Evolutionary conservation across 2,329 filamentous ascomycete genomes (phyloP).

Genomic region (Botryotinia narcissicola): DNA sequence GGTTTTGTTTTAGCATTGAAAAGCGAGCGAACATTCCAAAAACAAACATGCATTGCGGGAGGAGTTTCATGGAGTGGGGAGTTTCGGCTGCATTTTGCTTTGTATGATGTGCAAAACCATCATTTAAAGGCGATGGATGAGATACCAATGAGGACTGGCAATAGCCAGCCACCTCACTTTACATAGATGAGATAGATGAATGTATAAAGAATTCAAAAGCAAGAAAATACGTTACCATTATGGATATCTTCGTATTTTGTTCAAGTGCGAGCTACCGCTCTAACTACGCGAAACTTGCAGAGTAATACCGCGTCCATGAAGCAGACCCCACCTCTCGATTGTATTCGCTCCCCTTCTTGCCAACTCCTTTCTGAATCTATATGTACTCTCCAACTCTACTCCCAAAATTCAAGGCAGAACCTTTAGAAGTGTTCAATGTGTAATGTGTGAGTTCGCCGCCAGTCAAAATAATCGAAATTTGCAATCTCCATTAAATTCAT

Average conservation of each 20-base stretch:
- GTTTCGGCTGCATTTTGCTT: neutral
- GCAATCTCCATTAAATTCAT: neutral
- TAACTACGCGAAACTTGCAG: too few species aligned
- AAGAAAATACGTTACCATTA: neutral
- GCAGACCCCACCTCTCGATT: too few species aligned
- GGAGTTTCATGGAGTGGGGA: neutral
- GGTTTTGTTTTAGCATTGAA: neutral
- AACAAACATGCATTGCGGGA: neutral
- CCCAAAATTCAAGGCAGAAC: too few species aligned
- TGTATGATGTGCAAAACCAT: neutral
- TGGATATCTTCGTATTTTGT: neutral
- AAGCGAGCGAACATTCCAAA: neutral
- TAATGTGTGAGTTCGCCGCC: too few species aligned
- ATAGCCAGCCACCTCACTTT: neutral
- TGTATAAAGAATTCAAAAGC: neutral
- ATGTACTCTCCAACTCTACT: too few species aligned
- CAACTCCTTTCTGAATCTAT: too few species aligned
- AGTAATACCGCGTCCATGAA: neutral
- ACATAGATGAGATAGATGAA: neutral
- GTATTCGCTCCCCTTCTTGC: too few species aligned
- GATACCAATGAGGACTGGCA: neutral
- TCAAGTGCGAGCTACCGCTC: neutral
- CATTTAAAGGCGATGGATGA: neutral
- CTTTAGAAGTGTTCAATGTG: too few species aligned
- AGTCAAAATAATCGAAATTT: neutral